Evolutionary conservation across 1,284 basidiomycete genomes (phyloP).

Genomic region (Phellopilus nigrolimitatus): DNA sequence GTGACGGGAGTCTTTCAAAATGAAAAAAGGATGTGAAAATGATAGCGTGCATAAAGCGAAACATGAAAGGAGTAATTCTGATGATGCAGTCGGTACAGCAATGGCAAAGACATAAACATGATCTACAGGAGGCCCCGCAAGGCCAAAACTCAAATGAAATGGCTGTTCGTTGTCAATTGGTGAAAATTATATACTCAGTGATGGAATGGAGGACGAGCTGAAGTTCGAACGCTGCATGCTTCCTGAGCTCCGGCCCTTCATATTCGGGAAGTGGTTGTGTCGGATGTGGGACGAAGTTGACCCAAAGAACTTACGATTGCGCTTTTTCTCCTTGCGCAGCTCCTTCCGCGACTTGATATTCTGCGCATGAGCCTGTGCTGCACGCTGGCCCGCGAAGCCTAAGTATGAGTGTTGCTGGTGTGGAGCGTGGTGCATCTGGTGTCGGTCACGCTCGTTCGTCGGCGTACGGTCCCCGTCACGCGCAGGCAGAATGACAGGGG

Average conservation of each 20-base stretch:
- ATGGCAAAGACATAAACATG: too few species aligned
- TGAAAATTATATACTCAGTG: constrained; percentile 22
- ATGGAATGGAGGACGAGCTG: constrained; percentile 34
- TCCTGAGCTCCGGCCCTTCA: constrained; percentile 54
- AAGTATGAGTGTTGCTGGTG: constrained; percentile 29
- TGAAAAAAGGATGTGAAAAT: background rate
- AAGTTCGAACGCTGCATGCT: constrained; percentile 56
- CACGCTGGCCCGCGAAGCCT: constrained; percentile 3
- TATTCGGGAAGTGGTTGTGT: constrained; percentile 65
- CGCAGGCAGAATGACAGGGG: constrained; percentile 50
- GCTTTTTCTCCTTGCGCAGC: constrained; percentile 55
- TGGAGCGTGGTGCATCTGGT: constrained; percentile 21
- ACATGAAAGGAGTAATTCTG: constrained; percentile 1
- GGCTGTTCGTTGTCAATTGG: background rate
- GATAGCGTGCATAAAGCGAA: background rate
- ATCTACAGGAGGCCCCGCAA: background rate
- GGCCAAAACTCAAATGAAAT: background rate
- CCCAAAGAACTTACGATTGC: constrained; percentile 51
- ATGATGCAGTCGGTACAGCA: background rate
- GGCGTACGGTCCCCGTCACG: constrained; percentile 54
- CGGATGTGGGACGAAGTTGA: constrained; percentile 35
- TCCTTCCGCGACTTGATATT: constrained; percentile 50
- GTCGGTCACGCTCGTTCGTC: constrained; percentile 23
- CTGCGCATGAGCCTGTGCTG: constrained; percentile 27
- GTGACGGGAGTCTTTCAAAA: too few species aligned